phyloP scores from a whole-genome alignment of 2,329 filamentous ascomycete species.

The Colletotrichum endophyticum region DNA sequence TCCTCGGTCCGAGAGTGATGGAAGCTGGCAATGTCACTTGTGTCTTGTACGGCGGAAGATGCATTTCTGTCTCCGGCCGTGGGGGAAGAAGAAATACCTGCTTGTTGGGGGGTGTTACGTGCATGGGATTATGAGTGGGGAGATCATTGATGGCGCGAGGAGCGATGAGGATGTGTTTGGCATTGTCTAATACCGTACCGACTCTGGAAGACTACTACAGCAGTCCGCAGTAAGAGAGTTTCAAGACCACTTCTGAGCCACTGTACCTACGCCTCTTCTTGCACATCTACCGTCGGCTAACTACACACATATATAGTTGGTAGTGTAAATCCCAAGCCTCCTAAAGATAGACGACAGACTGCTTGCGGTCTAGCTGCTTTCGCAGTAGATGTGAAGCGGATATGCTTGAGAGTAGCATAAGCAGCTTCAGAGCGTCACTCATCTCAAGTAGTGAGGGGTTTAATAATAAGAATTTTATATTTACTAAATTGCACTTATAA shows the following conservation, averaged over 20 bases:
- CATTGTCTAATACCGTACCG: not conserved
- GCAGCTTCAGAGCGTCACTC: not conserved
- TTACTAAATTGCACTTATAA: not conserved
- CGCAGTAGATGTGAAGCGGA: accelerated
- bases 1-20: not conserved
- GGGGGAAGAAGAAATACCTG: not conserved
- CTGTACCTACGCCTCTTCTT: not conserved
- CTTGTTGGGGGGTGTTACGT: not conserved
- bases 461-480: not conserved
- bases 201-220: not conserved
- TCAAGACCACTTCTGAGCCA: not conserved
- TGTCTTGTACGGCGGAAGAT: not conserved
- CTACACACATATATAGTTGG: not conserved
- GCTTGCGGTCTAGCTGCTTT: not conserved
- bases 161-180: not conserved
- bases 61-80: not conserved
- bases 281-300: not conserved
- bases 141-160: not conserved
- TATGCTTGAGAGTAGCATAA: not conserved
- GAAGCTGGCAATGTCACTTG: not conserved
- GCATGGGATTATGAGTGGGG: not conserved
- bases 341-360: not conserved
- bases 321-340: not conserved
- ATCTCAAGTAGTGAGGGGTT: not conserved
- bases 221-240: not conserved